Base-by-base conservation (phyloP, 352 stramenopile species). In the Phytophthora boehmeriae region DNA sequence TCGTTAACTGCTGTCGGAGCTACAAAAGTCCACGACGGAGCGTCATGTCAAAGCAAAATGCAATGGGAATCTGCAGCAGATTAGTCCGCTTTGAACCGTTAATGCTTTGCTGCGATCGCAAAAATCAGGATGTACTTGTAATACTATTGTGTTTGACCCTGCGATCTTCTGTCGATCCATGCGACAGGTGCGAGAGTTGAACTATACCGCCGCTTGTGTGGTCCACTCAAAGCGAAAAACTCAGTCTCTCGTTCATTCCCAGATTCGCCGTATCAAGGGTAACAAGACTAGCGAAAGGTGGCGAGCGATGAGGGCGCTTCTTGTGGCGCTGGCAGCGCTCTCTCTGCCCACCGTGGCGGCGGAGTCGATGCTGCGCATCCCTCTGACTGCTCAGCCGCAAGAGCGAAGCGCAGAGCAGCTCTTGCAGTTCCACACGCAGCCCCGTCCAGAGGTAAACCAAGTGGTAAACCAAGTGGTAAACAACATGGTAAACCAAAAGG, bases 351-450 rank as follows among this genome's bases (percentile, higher is more conserved):
- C 42, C 13, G 32, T 27, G 23, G n/a, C 27, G 36, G 35, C 46
- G 2, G 43, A 47, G 8, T 53, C 59, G 20, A n/a, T 76, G 48
- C 61, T 89, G 30, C 72, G 71, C 57, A 68, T 89, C 14, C 79
- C 79, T 47, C 59, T 89, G 27, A 67, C 53, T 2, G 54, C 62
- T 19, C 61, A 63, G 10, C 17, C 59, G 23, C 47, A 71, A 28
- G 17, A 41, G 1, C 75, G 75, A 23, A 76, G 58, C 51, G 64
- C 76, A 11, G 35, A 59, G 34, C 48, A 76, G 8, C 53, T 89
- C 22, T 39, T 83, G 8, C 63, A 71, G 43, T 68, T 76, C 47
- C 80, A 87, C 64, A 72, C 55, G 48, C 71, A 59, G 30, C 61
- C 59, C 11, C 48, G 22, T 20, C 41, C 48, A 16, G 27, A 19